Evolutionary conservation across 148 eudicot species (phyloP).

Genomic region (Rhododendron henanense): DNA sequence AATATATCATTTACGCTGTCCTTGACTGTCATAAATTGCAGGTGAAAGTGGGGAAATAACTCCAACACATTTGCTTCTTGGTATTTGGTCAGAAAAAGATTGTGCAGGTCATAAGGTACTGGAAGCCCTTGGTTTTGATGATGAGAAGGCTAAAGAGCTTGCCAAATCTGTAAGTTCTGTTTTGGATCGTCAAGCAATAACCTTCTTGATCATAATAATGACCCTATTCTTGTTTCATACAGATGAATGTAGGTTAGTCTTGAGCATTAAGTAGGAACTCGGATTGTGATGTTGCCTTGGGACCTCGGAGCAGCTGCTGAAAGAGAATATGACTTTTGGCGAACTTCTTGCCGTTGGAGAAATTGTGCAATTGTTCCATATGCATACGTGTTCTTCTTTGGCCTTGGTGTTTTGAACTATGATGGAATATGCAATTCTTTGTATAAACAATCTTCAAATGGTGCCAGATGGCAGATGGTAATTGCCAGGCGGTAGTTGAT

Average conservation of each 20-base stretch:
- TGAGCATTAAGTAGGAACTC: constrained; percentile 44
- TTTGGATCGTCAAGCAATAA: background rate
- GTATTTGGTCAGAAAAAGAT: constrained; percentile 75
- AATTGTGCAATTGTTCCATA: background rate
- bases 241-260: constrained; percentile 71
- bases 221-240: constrained; percentile 14
- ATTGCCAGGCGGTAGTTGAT: background rate
- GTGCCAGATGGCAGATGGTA: background rate
- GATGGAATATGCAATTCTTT: constrained; percentile 5
- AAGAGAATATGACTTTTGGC: background rate
- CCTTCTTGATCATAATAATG: background rate
- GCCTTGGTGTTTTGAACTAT: background rate
- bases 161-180: constrained; percentile 59
- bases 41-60: constrained; percentile 90
- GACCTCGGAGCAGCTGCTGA: constrained; percentile 5
- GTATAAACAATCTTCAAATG: background rate
- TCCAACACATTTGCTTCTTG: constrained; percentile 58
- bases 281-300: constrained; percentile 1
- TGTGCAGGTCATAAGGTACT: constrained; percentile 69
- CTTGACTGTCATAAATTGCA: constrained; percentile 18
- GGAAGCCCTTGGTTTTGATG: constrained; percentile 63
- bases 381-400: background rate
- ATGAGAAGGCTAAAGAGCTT: constrained; percentile 77
- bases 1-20: background rate
- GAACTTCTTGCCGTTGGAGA: background rate